Evolutionary conservation across 1,284 basidiomycete species (phyloP), one percentile per base, ranked within the genome.

Genomic region (Fomitopsis schrenkii): DNA sequence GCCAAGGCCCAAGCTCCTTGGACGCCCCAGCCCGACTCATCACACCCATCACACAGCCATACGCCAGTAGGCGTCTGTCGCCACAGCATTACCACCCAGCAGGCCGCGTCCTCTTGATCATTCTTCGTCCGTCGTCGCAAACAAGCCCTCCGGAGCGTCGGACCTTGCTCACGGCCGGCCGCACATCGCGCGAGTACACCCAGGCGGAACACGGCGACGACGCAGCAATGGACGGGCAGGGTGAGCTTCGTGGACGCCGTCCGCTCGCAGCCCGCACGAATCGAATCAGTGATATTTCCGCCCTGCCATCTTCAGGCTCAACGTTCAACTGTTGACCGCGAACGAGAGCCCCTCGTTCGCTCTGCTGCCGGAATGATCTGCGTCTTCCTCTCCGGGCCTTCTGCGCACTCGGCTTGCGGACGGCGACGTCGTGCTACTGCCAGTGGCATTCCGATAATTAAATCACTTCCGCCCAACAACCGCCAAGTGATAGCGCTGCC

Each of bases 21-120:
- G 17, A n/a, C 52, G 52, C 52, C 36, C 9, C 52, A 14, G 52
- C 52, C 52, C 30, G 52, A 8, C 22, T 33, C 52, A 54, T 36
- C 36, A 54, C 30, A 50, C 52, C 33, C 50, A 35, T 36, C 52
- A 54, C 52, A 54, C 52, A 54, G 52, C 52, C 52, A 54, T 54
- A 38, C 52, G 52, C 52, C 33, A 19, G 46, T n/a, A 6, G 33
- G 52, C 52, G 52, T 54, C 52, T 54, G 2, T 54, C 28, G 22
- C 28, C 52, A 54, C 52, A 54, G 52, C 52, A 30, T 50, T 33
- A 50, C 28, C 48, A 48, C 46, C 46, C 22, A 36, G 44, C 48
- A 12, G 3, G 52, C 52, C 52, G 46, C 9, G 15, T 7, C 28
- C 46, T 7, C 22, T n/a, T 22, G 2, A 48, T 48, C 42, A 45